Conservation (phyloP, 2,329 filamentous ascomycete species). For the Alternaria sp. region DNA sequence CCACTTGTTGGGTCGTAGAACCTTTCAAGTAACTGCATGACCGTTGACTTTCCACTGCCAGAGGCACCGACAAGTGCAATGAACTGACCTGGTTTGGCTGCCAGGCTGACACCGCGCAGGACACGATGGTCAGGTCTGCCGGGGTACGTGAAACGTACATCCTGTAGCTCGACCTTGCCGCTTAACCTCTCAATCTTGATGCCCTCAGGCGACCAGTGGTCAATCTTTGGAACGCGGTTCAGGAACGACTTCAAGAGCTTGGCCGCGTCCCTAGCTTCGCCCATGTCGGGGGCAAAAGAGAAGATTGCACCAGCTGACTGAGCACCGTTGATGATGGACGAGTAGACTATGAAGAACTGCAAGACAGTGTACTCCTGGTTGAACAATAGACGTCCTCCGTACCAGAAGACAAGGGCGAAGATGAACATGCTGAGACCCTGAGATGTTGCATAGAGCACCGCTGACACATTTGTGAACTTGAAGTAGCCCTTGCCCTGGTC, state of each 20-base stretch:
- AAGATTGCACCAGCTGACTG: conserved; percentile 94
- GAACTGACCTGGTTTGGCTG: conserved; percentile 80
- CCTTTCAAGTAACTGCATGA: conserved; percentile 88
- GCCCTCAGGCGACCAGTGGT: conserved; percentile 53
- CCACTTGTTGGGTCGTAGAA: conserved; percentile 92
- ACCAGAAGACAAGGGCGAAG: conserved; percentile 52
- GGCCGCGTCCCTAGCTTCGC: conserved; percentile 88
- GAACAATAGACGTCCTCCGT: conserved; percentile 46
- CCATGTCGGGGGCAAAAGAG: conserved; percentile 95
- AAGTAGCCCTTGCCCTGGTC: conserved; percentile 75
- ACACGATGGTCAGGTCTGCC: conserved; percentile 92
- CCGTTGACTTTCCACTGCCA: conserved; percentile 93
- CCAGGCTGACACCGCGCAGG: conserved; percentile 81
- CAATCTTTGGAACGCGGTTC: conserved; percentile 79
- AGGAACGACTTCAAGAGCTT: conserved; percentile 82
- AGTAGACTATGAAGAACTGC: conserved; percentile 93
- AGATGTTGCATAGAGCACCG: conserved; percentile 80
- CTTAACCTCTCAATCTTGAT: conserved; percentile 62
- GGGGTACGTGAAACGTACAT: conserved; percentile 94
- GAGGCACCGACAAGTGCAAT: conserved; percentile 92
- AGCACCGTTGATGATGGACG: conserved; percentile 86
- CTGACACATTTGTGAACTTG: conserved; percentile 78
- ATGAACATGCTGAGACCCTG: conserved; percentile 73
- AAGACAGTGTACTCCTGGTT: conserved; percentile 70
- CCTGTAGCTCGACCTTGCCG: conserved; percentile 85